phyloP scores from a whole-genome alignment of 768 basidiomycete species.

The Kwoniella shandongensis region DNA sequence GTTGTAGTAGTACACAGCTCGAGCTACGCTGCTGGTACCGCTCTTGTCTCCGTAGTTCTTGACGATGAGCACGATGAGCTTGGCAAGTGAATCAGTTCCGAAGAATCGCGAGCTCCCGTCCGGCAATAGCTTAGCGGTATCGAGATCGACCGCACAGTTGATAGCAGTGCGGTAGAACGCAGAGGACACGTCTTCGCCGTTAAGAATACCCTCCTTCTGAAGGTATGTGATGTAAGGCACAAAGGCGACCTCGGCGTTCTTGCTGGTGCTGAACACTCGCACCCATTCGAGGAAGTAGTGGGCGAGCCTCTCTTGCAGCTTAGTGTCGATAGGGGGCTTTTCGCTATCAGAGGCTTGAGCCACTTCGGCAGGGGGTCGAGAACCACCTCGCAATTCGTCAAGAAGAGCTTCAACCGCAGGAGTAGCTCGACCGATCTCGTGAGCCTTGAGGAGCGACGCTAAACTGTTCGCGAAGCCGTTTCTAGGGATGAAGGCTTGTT shows the following conservation, averaged over 20 bases:
- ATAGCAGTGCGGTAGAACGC: conserved; percentile 99
- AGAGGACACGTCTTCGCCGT: conserved; percentile 91
- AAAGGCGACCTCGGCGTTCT: conserved; percentile 85
- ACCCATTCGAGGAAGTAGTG: conserved; percentile 72
- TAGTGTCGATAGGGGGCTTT: conserved; percentile 32
- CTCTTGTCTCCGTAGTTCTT: conserved; percentile 96
- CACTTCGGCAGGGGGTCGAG: conserved; percentile 16
- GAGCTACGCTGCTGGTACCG: conserved; percentile 86
- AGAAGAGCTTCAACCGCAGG: conserved; percentile 58
- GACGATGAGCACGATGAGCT: conserved; percentile 94
- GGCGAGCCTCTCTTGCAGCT: conserved; percentile 53
- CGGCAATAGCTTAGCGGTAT: conserved; percentile 57
- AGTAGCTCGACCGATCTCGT: conserved; percentile 72
- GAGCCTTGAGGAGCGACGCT: conserved; percentile 74
- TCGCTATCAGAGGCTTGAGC: conserved; percentile 7
- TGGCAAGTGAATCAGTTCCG: conserved; percentile 90
- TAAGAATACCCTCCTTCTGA: conserved; percentile 93
- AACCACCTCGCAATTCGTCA: conserved; percentile 64
- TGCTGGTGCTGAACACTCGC: conserved; percentile 82
- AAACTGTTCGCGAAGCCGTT: conserved; percentile 75
- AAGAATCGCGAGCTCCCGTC: conserved; percentile 72
- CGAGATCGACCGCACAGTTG: conserved; percentile 87
- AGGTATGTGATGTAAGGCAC: conserved; percentile 95
- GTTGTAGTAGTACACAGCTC: conserved; percentile 92
- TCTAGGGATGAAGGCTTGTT: conserved; percentile 73